Base-by-base conservation (phyloP, 345 rosid species). In the Noccaea bulbosa region DNA sequence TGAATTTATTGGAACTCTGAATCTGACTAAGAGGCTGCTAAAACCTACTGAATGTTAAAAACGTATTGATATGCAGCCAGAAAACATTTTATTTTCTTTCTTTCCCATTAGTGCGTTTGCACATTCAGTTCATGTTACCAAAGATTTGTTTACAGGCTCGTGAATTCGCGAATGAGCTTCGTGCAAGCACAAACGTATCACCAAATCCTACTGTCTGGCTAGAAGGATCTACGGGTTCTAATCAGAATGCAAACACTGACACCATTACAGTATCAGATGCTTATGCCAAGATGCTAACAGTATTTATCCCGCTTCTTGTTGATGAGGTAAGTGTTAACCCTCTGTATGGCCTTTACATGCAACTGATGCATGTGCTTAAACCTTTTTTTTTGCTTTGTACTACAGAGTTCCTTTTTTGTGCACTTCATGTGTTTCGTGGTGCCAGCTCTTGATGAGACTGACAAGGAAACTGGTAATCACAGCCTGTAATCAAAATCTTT, bases 131-230 rank as follows among this genome's bases (percentile, higher is more conserved):
- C 22, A 27, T 4, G 30, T 3, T 27, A 27, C 30, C 30, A 27
- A 27, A 27, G 3, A 27, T 27, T 27, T 27, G 4, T 27, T 27
- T 27, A 16, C 83, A 88, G 97, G 96, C 97, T 78, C 96, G 93
- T 22, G 97, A 87, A 75, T 91, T 88, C 65, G 90, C 96, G 50
- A 91, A 87, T 67, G 97, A 91, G 82, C 97, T 91, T 77, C 97
- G 97, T 81, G 91, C 97, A 63, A 84, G 97, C 66, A 88, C 96
- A 60, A 91, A 91, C 80, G 91, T 92, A 57, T 82, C 97, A 54
- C 83, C 85, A 77, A 84, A 85, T 72, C 91, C 97, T 65, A 81
- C 88, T 17, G 85, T 83, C 70, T 91, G 96, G 95, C 90, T 91
- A 75, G 96, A 91, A 82, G 91, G 88, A 64, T 73, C 91, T 50